Base-by-base conservation (phyloP, 78 protist genomes). In the Emiliania huxleyi region DNA sequence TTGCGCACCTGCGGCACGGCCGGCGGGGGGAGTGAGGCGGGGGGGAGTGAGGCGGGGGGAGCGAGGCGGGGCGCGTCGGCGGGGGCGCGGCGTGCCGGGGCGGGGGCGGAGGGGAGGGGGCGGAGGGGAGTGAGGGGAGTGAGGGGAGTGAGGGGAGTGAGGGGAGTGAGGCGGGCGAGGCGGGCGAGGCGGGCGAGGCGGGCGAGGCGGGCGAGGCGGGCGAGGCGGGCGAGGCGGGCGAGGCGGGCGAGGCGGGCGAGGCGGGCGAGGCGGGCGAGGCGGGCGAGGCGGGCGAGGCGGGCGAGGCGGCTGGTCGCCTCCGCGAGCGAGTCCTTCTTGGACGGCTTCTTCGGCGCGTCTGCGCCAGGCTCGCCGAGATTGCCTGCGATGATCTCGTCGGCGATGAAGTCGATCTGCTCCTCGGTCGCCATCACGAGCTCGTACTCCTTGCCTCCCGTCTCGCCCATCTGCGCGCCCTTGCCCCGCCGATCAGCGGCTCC, bases 371-470 rank as follows among this genome's bases (percentile, higher is more conserved):
- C 55, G 38, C 38, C 43, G 37, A 45, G 38, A 46, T 42, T 91
- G 2, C 94, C 95, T 26, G 79, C 55, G 45, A 95, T 35, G 48
- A 95, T 87, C 48, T 90, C 93, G 26, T 92, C 95, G 23, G 69
- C 42, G 2, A 97, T 87, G 83, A 97, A 96, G 35, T 94, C 95
- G 44, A 97, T 95, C 92, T 96, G 97, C 45, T 97, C 98, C 2
- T 96, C 98, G 19, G 95, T 77, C 37, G 95, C 96, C 44, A 71
- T 26, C 48, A 90, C 87, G 35, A 90, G 37, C 22, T 90, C 92
- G 55, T 69, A 89, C 62, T 56, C 92, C 43, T 23, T n/a, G 45
- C 69, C 69, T 2, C 5, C 26, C 15, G 94, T 96, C 62, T 71
- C 81, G 23, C 81, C 81, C n/a, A 71, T 71, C 81, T 96, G 96